Evolutionary conservation across 2,329 filamentous ascomycete species (phyloP).

Genomic region (Hypocrella siamensis): DNA sequence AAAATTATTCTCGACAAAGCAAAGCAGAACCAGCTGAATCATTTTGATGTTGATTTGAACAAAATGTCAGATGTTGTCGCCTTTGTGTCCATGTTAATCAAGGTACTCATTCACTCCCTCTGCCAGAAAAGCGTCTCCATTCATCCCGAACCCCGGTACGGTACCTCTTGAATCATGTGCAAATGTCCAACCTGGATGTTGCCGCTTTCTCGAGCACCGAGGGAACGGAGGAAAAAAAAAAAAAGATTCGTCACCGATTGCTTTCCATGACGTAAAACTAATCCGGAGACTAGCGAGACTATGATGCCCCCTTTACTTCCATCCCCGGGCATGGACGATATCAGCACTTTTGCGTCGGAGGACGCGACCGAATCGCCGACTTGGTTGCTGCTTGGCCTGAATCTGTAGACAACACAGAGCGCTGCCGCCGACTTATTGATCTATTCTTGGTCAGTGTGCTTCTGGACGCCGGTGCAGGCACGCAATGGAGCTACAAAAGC

Average conservation of each 20-base stretch:
- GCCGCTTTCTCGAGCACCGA: background rate
- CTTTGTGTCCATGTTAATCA: constrained; percentile 88
- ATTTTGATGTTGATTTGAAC: constrained; percentile 77
- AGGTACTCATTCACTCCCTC: too few species aligned
- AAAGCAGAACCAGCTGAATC: constrained; percentile 57
- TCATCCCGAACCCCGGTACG: too few species aligned
- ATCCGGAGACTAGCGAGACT: constrained; percentile 28
- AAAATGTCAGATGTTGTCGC: constrained; percentile 73
- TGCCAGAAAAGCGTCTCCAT: too few species aligned
- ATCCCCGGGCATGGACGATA: constrained; percentile 82
- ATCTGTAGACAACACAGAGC: constrained; percentile 54
- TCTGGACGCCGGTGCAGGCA: constrained; percentile 79
- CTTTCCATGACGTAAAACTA: background rate
- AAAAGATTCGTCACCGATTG: too few species aligned
- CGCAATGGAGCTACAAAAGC: constrained; percentile 83
- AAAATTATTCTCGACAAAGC: constrained; percentile 63
- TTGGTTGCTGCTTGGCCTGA: constrained; percentile 55
- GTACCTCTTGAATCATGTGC: too few species aligned
- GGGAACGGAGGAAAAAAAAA: background rate
- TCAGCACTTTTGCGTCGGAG: constrained; percentile 74
- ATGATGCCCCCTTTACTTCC: constrained; percentile 34
- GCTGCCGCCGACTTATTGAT: constrained; percentile 60
- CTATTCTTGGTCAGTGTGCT: constrained; percentile 68
- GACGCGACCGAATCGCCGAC: constrained; percentile 55
- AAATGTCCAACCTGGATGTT: too few species aligned